Evolutionary conservation across 2,329 filamentous ascomycete genomes (phyloP).

Genomic region (Chrysoporthe deuterocubensis): DNA sequence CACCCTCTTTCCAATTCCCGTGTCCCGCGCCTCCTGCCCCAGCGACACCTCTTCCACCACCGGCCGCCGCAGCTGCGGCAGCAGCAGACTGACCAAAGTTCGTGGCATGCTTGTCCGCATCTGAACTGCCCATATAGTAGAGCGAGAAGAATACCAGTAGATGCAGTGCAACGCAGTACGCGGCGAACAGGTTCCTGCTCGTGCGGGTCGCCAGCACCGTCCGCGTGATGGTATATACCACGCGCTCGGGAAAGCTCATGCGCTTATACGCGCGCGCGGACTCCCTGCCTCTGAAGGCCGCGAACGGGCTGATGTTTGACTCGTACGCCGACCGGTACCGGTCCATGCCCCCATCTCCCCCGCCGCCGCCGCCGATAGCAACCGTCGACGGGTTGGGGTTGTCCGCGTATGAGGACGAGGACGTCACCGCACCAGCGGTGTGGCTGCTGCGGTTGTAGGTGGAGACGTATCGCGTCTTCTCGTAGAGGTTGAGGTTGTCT

Average conservation of each 20-base stretch:
- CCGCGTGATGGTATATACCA: slow-evolving; percentile 87
- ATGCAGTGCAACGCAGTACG: slow-evolving; percentile 88
- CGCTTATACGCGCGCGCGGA: slow-evolving; percentile 87
- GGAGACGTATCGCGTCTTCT: slow-evolving; percentile 96
- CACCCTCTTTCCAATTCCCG: slow-evolving; percentile 63
- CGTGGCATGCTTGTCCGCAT: slow-evolving; percentile 65
- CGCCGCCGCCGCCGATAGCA: slow-evolving; percentile 57
- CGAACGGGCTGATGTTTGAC: slow-evolving; percentile 92
- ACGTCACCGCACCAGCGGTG: slow-evolving; percentile 47
- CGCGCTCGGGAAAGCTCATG: slow-evolving; percentile 88
- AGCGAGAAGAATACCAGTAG: slow-evolving; percentile 84
- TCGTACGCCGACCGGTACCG: slow-evolving; percentile 93
- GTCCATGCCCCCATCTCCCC: slow-evolving; percentile 64
- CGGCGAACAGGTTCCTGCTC: slow-evolving; percentile 91
- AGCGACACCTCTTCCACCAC: slow-evolving; percentile 40
- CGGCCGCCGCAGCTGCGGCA: slow-evolving; percentile 49
- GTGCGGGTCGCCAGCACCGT: slow-evolving; percentile 89
- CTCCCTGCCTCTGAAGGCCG: slow-evolving; percentile 92
- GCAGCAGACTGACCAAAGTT: slow-evolving; percentile 55
- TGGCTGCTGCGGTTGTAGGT: slow-evolving; percentile 80
- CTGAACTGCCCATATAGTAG: slow-evolving; percentile 77
- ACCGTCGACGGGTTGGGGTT: slow-evolving; percentile 79
- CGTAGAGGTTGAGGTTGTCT: slow-evolving; percentile 94
- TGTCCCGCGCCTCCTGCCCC: slow-evolving; percentile 37
- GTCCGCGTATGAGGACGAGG: slow-evolving; percentile 63